Evolutionary conservation across 805 yeast genomes (phyloP).

Genomic region (Zygosaccharomyces bisporus): DNA sequence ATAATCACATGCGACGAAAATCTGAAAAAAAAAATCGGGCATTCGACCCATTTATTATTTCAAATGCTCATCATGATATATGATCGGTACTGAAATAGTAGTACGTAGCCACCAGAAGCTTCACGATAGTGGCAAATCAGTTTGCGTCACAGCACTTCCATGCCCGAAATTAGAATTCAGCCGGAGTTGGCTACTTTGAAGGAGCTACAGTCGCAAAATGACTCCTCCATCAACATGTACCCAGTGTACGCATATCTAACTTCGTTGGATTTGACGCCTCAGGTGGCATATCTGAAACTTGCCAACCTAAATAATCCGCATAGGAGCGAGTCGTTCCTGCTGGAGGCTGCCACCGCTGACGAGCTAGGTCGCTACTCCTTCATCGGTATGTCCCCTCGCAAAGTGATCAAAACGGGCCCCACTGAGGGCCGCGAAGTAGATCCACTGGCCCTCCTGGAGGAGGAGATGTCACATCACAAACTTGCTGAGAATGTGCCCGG

Average conservation of each 20-base stretch:
- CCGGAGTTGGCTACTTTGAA: slow-evolving; percentile 48
- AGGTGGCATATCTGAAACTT: slow-evolving; percentile 81
- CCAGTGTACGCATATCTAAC: slow-evolving; percentile 75
- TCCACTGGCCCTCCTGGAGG: slow-evolving; percentile 71
- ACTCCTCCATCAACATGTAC: slow-evolving; percentile 58
- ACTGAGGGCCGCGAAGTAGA: slow-evolving; percentile 53
- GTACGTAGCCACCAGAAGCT: too few relatives aligned
- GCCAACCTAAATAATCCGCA: slow-evolving; percentile 55
- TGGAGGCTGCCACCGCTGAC: slow-evolving; percentile 92
- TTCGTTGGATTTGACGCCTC: slow-evolving; percentile 81
- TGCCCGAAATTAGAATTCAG: slow-evolving; percentile 38
- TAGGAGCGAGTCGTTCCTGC: slow-evolving; percentile 67
- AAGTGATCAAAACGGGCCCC: slow-evolving; percentile 75
- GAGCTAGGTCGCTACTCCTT: slow-evolving; percentile 86
- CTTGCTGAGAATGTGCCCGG: slow-evolving; percentile 76
- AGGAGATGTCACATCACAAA: slow-evolving; percentile 59
- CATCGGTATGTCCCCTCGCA: slow-evolving; percentile 81
- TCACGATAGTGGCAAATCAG: too few relatives aligned
- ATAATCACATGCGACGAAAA: neutral
- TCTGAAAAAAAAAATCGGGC: neutral
- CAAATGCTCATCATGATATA: neutral
- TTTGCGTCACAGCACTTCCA: too few relatives aligned
- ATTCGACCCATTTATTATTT: too few relatives aligned
- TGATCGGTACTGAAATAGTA: neutral
- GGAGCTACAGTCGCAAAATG: slow-evolving; percentile 40